Conservation (phyloP, 2,329 filamentous ascomycete genomes). For the Cladosporium halotolerans region DNA sequence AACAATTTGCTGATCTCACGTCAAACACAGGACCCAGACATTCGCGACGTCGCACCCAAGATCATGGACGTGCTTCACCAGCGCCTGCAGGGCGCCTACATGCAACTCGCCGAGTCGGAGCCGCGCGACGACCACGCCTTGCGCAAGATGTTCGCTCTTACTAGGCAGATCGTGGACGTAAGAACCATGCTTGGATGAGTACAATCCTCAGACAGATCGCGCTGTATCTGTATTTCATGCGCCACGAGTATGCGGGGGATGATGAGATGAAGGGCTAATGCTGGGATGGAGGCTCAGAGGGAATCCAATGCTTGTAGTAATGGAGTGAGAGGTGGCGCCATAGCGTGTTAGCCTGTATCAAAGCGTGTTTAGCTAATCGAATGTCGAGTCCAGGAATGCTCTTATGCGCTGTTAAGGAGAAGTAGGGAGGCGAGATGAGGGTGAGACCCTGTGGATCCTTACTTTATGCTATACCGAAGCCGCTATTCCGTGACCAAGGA, state of each 20-base stretch:
- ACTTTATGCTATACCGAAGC: neutral
- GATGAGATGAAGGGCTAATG: no score
- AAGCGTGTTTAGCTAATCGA: neutral
- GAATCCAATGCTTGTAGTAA: neutral
- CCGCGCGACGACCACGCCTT: constrained; percentile 44
- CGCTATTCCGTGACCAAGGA: no score
- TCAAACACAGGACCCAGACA: constrained; percentile 34
- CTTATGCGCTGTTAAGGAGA: neutral
- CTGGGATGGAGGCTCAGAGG: no score
- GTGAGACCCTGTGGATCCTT: constrained; percentile 4
- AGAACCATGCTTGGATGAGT: constrained; percentile 2
- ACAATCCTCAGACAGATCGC: no score
- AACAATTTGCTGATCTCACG: neutral
- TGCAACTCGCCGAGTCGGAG: constrained; percentile 48
- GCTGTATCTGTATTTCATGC: no score
- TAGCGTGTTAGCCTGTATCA: neutral
- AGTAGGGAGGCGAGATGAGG: constrained; percentile 6
- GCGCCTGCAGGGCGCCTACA: constrained; percentile 52
- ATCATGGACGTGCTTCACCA: constrained; percentile 56
- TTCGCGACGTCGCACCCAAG: constrained; percentile 50
- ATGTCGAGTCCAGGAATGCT: no score
- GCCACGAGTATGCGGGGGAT: no score
- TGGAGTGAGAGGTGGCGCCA: neutral
- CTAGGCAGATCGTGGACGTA: constrained; percentile 24
- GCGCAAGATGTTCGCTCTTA: constrained; percentile 25